These are phyloP conservation scores for Isoetes taiwanensis DNA, from an alignment of 75 land plant species.

Conservation along the genomic window DNA sequence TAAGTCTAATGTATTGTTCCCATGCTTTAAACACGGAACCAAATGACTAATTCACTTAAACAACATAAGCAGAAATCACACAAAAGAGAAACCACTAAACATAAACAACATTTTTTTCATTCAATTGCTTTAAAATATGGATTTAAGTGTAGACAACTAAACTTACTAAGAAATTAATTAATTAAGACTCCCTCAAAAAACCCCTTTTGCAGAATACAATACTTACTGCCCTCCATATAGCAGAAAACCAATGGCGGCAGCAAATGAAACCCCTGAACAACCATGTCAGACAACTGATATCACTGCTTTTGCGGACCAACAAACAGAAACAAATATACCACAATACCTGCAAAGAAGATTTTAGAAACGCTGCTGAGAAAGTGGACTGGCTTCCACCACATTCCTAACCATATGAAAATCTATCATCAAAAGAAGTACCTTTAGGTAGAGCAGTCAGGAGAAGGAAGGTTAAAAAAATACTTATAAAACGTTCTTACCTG, in stretches of 20 bases:
- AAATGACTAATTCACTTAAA: neutral
- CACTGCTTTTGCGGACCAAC: neutral
- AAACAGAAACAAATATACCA: neutral
- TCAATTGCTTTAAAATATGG: no score
- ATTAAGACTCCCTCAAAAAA: no score
- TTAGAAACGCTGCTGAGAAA: constrained; percentile 26
- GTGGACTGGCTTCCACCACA: constrained; percentile 35
- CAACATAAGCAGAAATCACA: no score
- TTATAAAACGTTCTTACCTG: constrained; percentile 39
- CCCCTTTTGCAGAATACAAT: neutral
- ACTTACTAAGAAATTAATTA: no score
- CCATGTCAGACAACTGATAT: neutral
- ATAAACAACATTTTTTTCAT: constrained; percentile 8
- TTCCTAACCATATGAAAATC: no score
- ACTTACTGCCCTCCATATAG: constrained; percentile 44
- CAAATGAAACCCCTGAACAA: neutral
- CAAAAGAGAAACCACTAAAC: neutral
- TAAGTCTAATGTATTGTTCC: neutral
- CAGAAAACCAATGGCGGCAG: constrained; percentile 40
- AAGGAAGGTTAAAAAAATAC: constrained; percentile 21
- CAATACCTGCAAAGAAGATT: constrained; percentile 64
- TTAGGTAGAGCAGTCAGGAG: constrained; percentile 37
- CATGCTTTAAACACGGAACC: neutral
- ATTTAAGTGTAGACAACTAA: neutral
- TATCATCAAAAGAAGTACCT: no score